Conservation (phyloP, 805 yeast genomes). For the Cyberlindnera mrakii region DNA sequence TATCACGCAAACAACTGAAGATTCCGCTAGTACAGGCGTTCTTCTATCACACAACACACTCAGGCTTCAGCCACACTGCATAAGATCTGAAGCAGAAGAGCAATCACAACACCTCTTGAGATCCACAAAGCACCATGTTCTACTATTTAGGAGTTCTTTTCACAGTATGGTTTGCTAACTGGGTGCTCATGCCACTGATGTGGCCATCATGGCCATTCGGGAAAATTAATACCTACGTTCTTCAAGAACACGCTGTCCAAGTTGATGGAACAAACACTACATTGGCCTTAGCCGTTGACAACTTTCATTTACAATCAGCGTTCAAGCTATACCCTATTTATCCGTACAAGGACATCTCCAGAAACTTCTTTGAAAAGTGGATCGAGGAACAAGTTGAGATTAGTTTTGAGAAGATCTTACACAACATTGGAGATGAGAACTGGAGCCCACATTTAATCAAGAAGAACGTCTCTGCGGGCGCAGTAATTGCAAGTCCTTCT, state of each 20-base stretch:
- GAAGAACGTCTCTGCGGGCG: slow-evolving; percentile 52
- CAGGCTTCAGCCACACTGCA: too few relatives aligned
- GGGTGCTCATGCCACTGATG: slow-evolving; percentile 3
- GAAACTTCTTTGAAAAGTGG: slow-evolving; percentile 40
- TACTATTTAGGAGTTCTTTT: too few relatives aligned
- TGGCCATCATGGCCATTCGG: slow-evolving; percentile 1
- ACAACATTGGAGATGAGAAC: slow-evolving; percentile 41
- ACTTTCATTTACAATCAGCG: slow-evolving; percentile 20
- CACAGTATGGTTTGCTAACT: background rate
- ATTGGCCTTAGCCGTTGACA: slow-evolving; percentile 10
- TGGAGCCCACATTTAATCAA: slow-evolving; percentile 22
- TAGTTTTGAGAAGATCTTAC: slow-evolving; percentile 37
- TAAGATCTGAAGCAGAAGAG: too few relatives aligned
- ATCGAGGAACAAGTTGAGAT: slow-evolving; percentile 31
- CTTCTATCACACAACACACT: too few relatives aligned
- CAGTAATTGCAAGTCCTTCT: slow-evolving; percentile 83
- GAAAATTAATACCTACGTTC: too few relatives aligned
- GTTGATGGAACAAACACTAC: background rate
- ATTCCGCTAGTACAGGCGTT: too few relatives aligned
- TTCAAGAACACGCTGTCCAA: too few relatives aligned
- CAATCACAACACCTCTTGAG: too few relatives aligned
- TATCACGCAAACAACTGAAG: too few relatives aligned
- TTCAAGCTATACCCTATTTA: slow-evolving; percentile 14
- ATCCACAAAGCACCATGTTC: too few relatives aligned
- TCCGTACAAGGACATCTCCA: slow-evolving; percentile 16